Conservation (phyloP, 441 rosid species). For the Eugenia klotzschiana region DNA sequence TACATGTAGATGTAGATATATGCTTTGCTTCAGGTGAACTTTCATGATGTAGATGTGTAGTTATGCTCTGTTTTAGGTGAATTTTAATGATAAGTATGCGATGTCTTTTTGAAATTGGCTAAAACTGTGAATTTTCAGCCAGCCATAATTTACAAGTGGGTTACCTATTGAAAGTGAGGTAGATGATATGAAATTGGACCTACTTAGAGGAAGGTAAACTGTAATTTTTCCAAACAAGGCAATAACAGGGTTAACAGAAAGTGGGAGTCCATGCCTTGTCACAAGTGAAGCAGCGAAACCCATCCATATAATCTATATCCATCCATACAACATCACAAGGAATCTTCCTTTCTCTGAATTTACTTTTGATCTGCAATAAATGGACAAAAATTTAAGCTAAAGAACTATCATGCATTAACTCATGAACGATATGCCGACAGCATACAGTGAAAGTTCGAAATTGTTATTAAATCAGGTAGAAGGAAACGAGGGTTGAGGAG, state of each 20-base stretch:
- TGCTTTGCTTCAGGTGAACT: not conserved
- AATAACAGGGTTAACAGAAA: not conserved
- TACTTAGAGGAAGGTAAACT: not conserved
- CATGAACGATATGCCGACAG: not conserved
- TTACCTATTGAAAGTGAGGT: not conserved
- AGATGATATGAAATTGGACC: not conserved
- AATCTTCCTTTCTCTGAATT: conserved; percentile 72
- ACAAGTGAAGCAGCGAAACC: conserved; percentile 95
- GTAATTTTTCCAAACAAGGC: not conserved
- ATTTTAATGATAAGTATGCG: not conserved
- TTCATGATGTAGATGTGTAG: not conserved
- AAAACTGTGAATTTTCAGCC: not conserved
- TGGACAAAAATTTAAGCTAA: not conserved
- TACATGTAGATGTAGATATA: not conserved
- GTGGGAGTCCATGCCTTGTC: conserved; percentile 43
- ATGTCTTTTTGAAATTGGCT: not conserved
- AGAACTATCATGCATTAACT: not conserved
- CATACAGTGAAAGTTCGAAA: not conserved
- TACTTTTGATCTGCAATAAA: conserved; percentile 42
- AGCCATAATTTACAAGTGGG: not conserved
- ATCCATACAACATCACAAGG: conserved; percentile 96
- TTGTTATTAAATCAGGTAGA: not conserved
- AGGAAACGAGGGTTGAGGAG: not conserved
- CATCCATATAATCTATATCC: conserved; percentile 99
- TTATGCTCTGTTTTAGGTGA: not conserved